These are phyloP conservation scores for Alternaria alternata DNA, from an alignment of 2,329 filamentous ascomycete species.

Conservation along the genomic window DNA sequence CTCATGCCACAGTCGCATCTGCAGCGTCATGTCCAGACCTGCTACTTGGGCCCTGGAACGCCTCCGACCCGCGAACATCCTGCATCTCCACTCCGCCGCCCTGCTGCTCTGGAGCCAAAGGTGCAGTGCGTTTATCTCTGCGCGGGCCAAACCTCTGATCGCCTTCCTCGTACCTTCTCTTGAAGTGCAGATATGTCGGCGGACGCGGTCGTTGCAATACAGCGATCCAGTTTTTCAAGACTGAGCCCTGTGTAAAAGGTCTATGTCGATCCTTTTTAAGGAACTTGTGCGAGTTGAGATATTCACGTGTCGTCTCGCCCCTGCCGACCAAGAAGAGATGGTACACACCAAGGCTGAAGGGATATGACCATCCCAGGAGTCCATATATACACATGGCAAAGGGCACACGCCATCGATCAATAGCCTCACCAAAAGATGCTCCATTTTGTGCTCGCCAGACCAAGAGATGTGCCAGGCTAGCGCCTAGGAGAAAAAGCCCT, in stretches of 20 bases:
- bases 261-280: constrained; percentile 88
- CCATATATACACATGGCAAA: constrained; percentile 91
- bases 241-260: constrained; percentile 82
- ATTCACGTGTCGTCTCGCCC: constrained; percentile 95
- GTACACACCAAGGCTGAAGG: constrained; percentile 82
- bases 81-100: constrained; percentile 76
- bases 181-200: constrained; percentile 90
- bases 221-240: constrained; percentile 79
- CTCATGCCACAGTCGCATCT: constrained; percentile 22
- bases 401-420: constrained; percentile 76
- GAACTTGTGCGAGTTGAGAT: constrained; percentile 96
- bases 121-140: constrained; percentile 61
- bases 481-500: constrained; percentile 76
- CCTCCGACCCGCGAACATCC: constrained; percentile 41
- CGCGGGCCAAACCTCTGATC: constrained; percentile 81
- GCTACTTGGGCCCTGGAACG: constrained; percentile 47
- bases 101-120: constrained; percentile 61
- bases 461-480: constrained; percentile 81
- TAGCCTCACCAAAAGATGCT: constrained; percentile 73
- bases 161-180: constrained; percentile 75
- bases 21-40: constrained; percentile 27
- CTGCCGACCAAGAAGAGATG: constrained; percentile 90
- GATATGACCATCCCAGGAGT: constrained; percentile 78
- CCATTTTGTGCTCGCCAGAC: constrained; percentile 71
- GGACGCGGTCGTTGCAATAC: constrained; percentile 85